Evolutionary conservation across 176 grass and related monocot species (phyloP).

Genomic region (Luzula sylvatica): DNA sequence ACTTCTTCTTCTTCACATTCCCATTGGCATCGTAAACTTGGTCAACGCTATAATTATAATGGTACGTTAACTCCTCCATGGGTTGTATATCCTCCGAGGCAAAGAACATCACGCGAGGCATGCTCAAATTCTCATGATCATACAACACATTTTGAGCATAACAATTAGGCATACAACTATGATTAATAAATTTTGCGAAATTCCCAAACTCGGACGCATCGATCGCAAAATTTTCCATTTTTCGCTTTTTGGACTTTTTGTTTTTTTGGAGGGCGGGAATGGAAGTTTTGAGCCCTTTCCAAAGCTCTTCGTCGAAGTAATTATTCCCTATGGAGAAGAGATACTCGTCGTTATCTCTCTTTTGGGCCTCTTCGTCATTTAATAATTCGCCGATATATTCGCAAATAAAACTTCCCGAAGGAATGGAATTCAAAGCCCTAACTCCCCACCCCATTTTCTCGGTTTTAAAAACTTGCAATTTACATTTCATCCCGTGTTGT

Average conservation of each 20-base stretch:
- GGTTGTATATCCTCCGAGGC: conserved; percentile 52
- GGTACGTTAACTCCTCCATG: conserved; percentile 46
- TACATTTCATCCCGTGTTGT: conserved; percentile 65
- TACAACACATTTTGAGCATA: conserved; percentile 77
- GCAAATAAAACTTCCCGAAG: conserved; percentile 67
- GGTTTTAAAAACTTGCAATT: conserved; percentile 74
- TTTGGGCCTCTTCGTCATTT: conserved; percentile 57
- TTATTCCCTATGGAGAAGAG: conserved; percentile 66
- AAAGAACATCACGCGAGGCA: conserved; percentile 72
- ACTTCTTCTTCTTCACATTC: conserved; percentile 74
- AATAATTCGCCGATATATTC: conserved; percentile 76
- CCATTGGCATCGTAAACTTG: conserved; percentile 67
- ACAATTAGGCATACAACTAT: conserved; percentile 63
- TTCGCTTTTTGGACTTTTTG: conserved; percentile 9
- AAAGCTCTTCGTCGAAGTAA: conserved; percentile 58
- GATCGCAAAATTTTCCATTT: conserved; percentile 35
- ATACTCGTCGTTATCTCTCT: conserved; percentile 61
- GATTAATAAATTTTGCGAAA: conserved; percentile 68
- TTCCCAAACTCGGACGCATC: conserved; percentile 60
- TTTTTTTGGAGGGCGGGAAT: conserved; percentile 61
- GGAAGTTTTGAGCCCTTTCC: conserved; percentile 55
- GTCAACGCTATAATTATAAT: conserved; percentile 77
- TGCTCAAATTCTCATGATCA: conserved; percentile 54
- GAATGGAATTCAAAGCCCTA: conserved; percentile 54
- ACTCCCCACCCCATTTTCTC: conserved; percentile 80